Base-by-base conservation (phyloP, 208 protist genomes). In the Leishmania lainsoni region DNA sequence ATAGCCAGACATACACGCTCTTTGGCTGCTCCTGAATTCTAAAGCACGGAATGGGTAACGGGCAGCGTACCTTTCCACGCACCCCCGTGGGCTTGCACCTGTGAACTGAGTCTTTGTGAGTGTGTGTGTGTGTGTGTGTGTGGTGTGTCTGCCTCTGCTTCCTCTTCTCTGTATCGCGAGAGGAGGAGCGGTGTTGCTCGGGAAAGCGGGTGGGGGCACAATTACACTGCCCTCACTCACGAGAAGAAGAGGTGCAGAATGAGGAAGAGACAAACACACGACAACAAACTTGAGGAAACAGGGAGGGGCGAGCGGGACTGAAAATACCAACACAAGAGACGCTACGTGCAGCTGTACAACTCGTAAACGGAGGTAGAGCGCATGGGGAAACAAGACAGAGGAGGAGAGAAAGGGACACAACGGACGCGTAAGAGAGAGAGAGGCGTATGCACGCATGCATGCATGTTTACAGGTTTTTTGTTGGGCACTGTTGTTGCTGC, bases 381-480 rank as follows among this genome's bases (percentile, higher is more conserved):
- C 26, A 17, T 2, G 26, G 58, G 17, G 69, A 14, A 76, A 49
- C 10, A 48, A 29, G 45, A 3, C 35, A 54, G 2, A 35, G 75
- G 49, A 68, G 45, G 74, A 66, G 42, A 69, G 29, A 68, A 77
- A 72, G 39, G 48, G 48, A 79, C 26, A 69, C 39, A 16, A 54
- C 26, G 10, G 70, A 26, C 52, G 29, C 10, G 52, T 20, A 56
- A 56, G 52, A 20, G 52, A 66, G 14, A 49, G 48, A n/a, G 45
- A 45, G 42, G 42, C 56, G 20, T 61, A 26, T 61, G 56, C 22
- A 26, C 22, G 56, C 26, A 26, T 72, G 68, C 39, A 72, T 14
- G 39, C 68, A 26, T 49, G 39, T 72, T 4, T 45, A 20, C 4
- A 1, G 39, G 68, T n/a, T 49, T 39, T 16, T 16, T 72, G 39